Evolutionary conservation across 805 yeast genomes (phyloP).

Genomic region (Blastobotrys robertii): DNA sequence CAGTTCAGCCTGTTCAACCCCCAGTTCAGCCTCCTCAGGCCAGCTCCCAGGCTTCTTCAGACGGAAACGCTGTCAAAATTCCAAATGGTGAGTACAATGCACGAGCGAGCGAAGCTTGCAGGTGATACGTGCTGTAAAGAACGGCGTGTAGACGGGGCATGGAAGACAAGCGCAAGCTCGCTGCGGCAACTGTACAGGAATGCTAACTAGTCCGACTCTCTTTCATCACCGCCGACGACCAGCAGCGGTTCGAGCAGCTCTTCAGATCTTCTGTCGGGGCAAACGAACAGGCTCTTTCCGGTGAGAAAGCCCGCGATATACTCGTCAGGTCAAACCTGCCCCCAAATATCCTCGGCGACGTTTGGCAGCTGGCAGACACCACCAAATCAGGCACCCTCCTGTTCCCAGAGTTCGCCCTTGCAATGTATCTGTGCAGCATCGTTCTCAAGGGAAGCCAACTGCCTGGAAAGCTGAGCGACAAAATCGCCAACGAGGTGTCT

Average conservation of each 20-base stretch:
- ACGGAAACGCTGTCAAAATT: slow-evolving; percentile 8
- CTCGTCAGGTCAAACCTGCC: slow-evolving; percentile 69
- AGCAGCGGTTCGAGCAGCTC: slow-evolving; percentile 73
- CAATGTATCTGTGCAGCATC: slow-evolving; percentile 76
- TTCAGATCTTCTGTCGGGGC: slow-evolving; percentile 63
- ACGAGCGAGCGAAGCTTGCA: slow-evolving; percentile 20
- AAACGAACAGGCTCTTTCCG: slow-evolving; percentile 45
- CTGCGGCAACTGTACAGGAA: neutral
- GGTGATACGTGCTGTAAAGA: slow-evolving; percentile 17
- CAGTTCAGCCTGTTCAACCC: slow-evolving; percentile 2
- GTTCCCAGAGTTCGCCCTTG: slow-evolving; percentile 90
- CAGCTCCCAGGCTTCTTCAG: slow-evolving; percentile 30
- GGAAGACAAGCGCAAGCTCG: no score
- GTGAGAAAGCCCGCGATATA: slow-evolving; percentile 65
- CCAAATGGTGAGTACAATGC: slow-evolving; percentile 16
- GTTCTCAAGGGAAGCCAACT: slow-evolving; percentile 69
- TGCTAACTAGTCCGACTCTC: slow-evolving; percentile 53
- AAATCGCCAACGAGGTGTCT: slow-evolving; percentile 71
- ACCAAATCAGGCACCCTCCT: slow-evolving; percentile 74
- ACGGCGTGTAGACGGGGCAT: no score
- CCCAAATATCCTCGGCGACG: slow-evolving; percentile 67
- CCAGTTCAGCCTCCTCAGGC: slow-evolving; percentile 20
- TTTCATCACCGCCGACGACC: slow-evolving; percentile 78
- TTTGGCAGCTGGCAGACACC: slow-evolving; percentile 89
- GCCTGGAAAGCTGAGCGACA: slow-evolving; percentile 63